Base-by-base conservation (phyloP, 495 filamentous ascomycete genomes). In the Aspergillus wentii region DNA sequence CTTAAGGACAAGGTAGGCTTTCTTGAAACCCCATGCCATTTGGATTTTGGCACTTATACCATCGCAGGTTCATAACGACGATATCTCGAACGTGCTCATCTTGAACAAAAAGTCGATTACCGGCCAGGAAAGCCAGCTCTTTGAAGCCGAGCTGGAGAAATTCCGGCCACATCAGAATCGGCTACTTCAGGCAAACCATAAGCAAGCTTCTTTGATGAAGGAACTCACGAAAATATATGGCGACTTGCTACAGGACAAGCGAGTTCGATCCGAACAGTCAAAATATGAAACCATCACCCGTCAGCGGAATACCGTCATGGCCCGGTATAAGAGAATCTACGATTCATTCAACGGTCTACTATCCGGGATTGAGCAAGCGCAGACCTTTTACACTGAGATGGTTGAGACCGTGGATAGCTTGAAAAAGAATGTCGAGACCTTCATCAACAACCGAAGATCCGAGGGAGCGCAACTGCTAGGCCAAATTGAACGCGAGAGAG, bases 1-100 rank as follows among this genome's bases (percentile, higher is more conserved):
- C 66, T 97, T 40, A 98, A 97, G 62, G 89, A 95, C 33, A 96
- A 94, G 81, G 92, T 94, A 61, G 41, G 69, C 49, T 29, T n/a
- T n/a, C 3, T 29, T 29, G 14, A 5, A 5, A 3, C 3, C 11
- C 23, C 4, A 9, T 19, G 8, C 2, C n/a, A 35, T n/a, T n/a
- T 18, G 14, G 3, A 35, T 11, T 7, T 10, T 21, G 8, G 9
- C 1, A 15, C 17, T 3, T 7, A 20, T 14, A 22, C 25, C 10
- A 2, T 15, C 18, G 22, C 40, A 98, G 91, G 83, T 91, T 32
- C 92, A 92, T 62, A 85, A 81, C 51, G 94, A 98, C 50, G 94
- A 98, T 52, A 97, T 97, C 45, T 95, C 91, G 9, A 90, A 94
- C 52, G 88, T 97, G 17, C 66, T 97, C 47, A 97, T 98, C 32